Evolutionary conservation across 108 stramenopile species (phyloP).

Genomic region (Schizochytrium sp.): DNA sequence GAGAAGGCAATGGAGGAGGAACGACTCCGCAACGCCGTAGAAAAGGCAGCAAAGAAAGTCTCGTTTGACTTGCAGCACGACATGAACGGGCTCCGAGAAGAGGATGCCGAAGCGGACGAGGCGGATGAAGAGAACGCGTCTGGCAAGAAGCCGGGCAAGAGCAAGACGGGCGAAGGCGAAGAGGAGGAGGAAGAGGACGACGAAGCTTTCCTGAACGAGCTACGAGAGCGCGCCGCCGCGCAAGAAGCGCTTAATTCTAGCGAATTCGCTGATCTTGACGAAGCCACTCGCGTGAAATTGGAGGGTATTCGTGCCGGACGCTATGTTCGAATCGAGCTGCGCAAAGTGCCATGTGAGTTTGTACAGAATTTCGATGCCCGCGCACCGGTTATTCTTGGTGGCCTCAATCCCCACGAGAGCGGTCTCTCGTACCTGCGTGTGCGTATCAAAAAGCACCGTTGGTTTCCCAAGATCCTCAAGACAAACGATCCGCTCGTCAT

Average conservation of each 20-base stretch:
- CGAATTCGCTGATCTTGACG: slow-evolving; percentile 81
- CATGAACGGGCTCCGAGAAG: not conserved
- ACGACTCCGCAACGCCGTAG: slow-evolving; percentile 64
- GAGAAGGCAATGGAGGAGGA: slow-evolving; percentile 75
- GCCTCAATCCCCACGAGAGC: slow-evolving; percentile 81
- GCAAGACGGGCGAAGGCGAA: slow-evolving; percentile 58
- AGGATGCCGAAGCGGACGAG: not conserved
- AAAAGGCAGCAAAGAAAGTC: slow-evolving; percentile 64
- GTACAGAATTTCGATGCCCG: slow-evolving; percentile 63
- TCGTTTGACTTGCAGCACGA: slow-evolving; percentile 51
- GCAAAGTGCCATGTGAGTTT: slow-evolving; percentile 72
- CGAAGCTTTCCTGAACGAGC: slow-evolving; percentile 46
- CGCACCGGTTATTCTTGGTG: slow-evolving; percentile 82
- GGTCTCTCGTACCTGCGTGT: slow-evolving; percentile 69
- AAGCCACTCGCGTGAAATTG: slow-evolving; percentile 60
- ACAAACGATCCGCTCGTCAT: slow-evolving; percentile 90
- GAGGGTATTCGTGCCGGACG: slow-evolving; percentile 85
- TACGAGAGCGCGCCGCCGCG: slow-evolving; percentile 64
- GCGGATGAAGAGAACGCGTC: slow-evolving; percentile 24
- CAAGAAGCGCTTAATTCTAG: slow-evolving; percentile 62
- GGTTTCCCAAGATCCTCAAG: slow-evolving; percentile 80
- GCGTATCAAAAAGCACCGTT: slow-evolving; percentile 93
- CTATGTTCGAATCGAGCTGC: slow-evolving; percentile 81
- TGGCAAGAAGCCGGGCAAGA: not conserved
- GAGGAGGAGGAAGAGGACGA: slow-evolving; percentile 54